Percentiles rank a stretch among this genome's conserved stretches.
Conservation (phyloP, 371 early-diverging fungal species). For the Mycotypha africana region DNA sequence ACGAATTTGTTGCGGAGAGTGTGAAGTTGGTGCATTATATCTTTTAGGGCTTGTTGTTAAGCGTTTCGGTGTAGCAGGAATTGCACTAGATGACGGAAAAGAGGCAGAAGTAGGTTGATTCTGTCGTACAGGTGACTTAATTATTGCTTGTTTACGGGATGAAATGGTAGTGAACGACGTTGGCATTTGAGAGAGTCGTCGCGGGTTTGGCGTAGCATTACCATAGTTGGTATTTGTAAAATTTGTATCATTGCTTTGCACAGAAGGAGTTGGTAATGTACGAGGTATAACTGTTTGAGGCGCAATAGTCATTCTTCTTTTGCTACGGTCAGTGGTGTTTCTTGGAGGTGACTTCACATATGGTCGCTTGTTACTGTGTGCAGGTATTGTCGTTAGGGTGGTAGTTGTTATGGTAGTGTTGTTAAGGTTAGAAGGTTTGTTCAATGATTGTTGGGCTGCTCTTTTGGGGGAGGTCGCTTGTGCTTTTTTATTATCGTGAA, state of each 20-base stretch:
- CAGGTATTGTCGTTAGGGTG: background rate
- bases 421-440: too few relatives aligned
- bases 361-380: slow-evolving; percentile 1
- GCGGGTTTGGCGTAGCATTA: slow-evolving; percentile 4
- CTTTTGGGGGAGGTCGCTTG: too few relatives aligned
- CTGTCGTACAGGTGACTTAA: background rate
- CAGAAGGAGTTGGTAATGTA: slow-evolving; percentile 1
- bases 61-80: background rate
- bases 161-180: background rate
- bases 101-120: background rate
- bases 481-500: too few relatives aligned
- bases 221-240: too few relatives aligned
- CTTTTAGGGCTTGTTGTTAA: background rate
- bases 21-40: too few relatives aligned
- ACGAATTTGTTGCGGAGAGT: too few relatives aligned
- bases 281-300: slow-evolving; percentile 4
- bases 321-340: background rate
- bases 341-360: background rate
- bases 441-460: too few relatives aligned
- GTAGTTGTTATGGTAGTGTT: background rate
- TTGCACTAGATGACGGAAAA: background rate
- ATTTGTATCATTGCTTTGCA: too few relatives aligned
- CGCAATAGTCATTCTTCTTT: slow-evolving; percentile 13
- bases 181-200: slow-evolving; percentile 11
- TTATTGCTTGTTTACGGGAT: background rate